Base-by-base conservation (phyloP, 768 basidiomycete species). In the Kwoniella heveanensis region DNA sequence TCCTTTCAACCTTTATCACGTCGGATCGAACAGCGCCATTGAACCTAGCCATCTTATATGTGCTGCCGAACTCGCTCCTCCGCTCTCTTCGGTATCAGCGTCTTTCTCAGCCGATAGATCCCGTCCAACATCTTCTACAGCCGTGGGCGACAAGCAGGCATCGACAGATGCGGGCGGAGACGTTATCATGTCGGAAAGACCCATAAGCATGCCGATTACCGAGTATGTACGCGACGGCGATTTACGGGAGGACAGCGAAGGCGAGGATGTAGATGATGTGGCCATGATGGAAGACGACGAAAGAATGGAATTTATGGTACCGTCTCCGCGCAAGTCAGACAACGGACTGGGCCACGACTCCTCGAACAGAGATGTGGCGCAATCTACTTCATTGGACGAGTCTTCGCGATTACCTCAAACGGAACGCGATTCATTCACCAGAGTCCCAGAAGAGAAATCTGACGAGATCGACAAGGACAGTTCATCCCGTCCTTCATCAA, bases 1-100 rank as follows among this genome's bases (percentile, higher is more conserved):
- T 9, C 15, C 39, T 44, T 32, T 32, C 32, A 8, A n/a, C 39
- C 19, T 44, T 17, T 44, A 44, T 17, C 10, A 19, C 19, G 3
- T 19, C 15, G 9, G 17, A 44, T n/a, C 15, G 25, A 29, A 17
- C 60, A 70, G 70, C 24, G 51, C 57, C 13, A 59, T 73, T 29
- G 74, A 76, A 32, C 62, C 74, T 0, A 58, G 64, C 17, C 57
- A 65, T 37, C 64, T 76, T 10, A 59, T 76, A 2, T 76, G 74
- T 46, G 64, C 69, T 13, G 74, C 65, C 13, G 67, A 67, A 39
- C 49, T 75, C 3, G 48, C 44, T 4, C 48, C 64, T n/a, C 67
- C 64, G 12, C 15, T 36, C 3, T 44, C 39, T 8, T 17, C 39
- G 13, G 32, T 13, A 13, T 17, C 39, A 32, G 32, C 32, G 32